These are phyloP conservation scores for Boletales sp. DNA, from an alignment of 768 basidiomycete genomes.

Conservation along the genomic window DNA sequence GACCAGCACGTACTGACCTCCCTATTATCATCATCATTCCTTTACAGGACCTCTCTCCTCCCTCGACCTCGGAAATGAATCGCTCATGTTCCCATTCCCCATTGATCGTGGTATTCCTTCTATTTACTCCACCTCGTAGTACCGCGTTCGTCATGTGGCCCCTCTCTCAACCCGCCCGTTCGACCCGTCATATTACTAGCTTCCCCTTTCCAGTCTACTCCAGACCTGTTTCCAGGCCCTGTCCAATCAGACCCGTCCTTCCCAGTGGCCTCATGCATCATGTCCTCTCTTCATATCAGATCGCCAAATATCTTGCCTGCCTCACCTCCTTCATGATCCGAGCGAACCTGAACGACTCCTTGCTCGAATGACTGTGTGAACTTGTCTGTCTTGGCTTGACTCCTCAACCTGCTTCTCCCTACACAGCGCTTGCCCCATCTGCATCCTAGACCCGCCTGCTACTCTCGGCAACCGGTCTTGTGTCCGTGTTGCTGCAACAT, in stretches of 20 bases:
- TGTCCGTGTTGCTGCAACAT: slow-evolving; percentile 6
- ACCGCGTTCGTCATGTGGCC: slow-evolving; percentile 15
- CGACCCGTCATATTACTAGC: background rate
- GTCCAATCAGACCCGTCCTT: background rate
- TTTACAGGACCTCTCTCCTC: slow-evolving; percentile 16
- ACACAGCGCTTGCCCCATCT: slow-evolving; percentile 5
- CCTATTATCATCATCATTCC: slow-evolving; percentile 12
- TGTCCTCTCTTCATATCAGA: slow-evolving; percentile 29
- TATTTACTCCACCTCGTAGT: slow-evolving; percentile 25
- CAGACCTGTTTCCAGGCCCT: background rate
- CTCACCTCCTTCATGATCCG: slow-evolving; percentile 31
- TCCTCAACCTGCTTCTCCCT: too few species aligned
- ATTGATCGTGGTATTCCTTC: slow-evolving; percentile 25
- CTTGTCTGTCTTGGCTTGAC: background rate
- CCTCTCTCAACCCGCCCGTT: slow-evolving; percentile 9
- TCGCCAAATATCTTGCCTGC: slow-evolving; percentile 24
- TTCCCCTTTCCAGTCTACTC: background rate
- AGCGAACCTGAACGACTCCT: slow-evolving; percentile 5
- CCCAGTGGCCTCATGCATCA: slow-evolving; percentile 26
- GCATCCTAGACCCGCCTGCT: slow-evolving; percentile 2
- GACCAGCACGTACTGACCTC: background rate
- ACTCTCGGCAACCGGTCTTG: slow-evolving; percentile 2
- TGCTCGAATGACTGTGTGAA: slow-evolving; percentile 26
- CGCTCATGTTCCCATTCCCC: slow-evolving; percentile 28
- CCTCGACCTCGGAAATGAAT: slow-evolving; percentile 34